Evolutionary conservation across 2,329 filamentous ascomycete genomes (phyloP).

Genomic region (Alternaria ethzedia): DNA sequence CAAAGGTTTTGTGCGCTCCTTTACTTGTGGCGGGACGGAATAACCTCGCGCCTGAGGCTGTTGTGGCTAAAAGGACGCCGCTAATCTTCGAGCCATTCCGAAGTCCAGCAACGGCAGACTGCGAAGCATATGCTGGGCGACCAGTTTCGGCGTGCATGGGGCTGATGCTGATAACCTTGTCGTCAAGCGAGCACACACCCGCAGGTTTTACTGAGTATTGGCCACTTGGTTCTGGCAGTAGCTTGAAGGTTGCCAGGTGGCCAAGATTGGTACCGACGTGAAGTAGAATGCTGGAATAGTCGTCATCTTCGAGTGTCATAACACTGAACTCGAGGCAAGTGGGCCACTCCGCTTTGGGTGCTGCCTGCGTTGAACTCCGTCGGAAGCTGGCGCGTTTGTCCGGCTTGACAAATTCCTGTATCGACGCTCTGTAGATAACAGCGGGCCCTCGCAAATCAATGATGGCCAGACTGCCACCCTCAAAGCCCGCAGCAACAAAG

Average conservation of each 20-base stretch:
- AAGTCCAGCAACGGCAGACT: slow-evolving; percentile 75
- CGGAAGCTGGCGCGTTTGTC: slow-evolving; percentile 77
- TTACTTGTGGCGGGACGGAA: slow-evolving; percentile 86
- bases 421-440: slow-evolving; percentile 76
- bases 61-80: slow-evolving; percentile 81
- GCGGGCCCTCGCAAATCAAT: slow-evolving; percentile 87
- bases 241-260: slow-evolving; percentile 86
- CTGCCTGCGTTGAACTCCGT: slow-evolving; percentile 58
- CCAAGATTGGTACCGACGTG: slow-evolving; percentile 89
- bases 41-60: slow-evolving; percentile 75
- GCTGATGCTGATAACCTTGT: slow-evolving; percentile 73
- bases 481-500: slow-evolving; percentile 86
- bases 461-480: slow-evolving; percentile 79
- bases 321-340: slow-evolving; percentile 85
- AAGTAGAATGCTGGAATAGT: slow-evolving; percentile 91
- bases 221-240: slow-evolving; percentile 73
- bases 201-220: slow-evolving; percentile 75
- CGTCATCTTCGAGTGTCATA: slow-evolving; percentile 90
- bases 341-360: slow-evolving; percentile 70
- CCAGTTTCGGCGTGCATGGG: slow-evolving; percentile 83
- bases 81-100: slow-evolving; percentile 75
- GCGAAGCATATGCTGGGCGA: slow-evolving; percentile 75
- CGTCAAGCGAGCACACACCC: slow-evolving; percentile 71
- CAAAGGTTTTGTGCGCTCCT: slow-evolving; percentile 90
- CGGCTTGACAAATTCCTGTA: slow-evolving; percentile 76